Conservation (phyloP, 768 basidiomycete genomes). For the Podaxis mareebaensis region DNA sequence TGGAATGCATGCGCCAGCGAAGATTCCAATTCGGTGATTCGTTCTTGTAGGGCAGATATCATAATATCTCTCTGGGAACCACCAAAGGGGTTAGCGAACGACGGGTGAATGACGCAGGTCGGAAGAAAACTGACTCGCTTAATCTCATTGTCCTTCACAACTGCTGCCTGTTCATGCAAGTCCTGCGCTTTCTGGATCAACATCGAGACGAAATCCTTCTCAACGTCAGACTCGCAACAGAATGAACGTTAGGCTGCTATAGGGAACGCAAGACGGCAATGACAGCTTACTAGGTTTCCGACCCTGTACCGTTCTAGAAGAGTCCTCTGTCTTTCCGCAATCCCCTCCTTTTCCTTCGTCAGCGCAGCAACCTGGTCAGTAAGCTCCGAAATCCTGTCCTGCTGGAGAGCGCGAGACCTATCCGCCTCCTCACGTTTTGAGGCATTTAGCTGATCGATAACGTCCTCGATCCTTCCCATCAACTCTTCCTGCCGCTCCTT, state of each 20-base stretch:
- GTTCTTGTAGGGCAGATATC: conserved; percentile 42
- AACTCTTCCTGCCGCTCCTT: conserved; percentile 15
- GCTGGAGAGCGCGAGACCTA: not conserved
- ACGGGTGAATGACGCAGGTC: conserved; percentile 18
- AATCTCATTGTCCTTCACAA: conserved; percentile 58
- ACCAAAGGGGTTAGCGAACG: conserved; percentile 6
- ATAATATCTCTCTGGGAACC: conserved; percentile 45
- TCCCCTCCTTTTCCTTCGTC: conserved; percentile 25
- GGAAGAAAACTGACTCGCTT: conserved; percentile 37
- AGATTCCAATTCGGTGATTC: conserved; percentile 46
- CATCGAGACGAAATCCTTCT: conserved; percentile 48
- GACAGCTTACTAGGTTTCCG: conserved; percentile 43
- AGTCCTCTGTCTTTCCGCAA: conserved; percentile 26
- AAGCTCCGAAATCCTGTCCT: conserved; percentile 20
- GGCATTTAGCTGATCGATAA: conserved; percentile 6
- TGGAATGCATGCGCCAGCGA: conserved; percentile 46
- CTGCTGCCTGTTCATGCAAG: conserved; percentile 52
- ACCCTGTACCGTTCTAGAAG: conserved; percentile 43
- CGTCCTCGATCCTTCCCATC: conserved; percentile 17
- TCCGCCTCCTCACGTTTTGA: not conserved
- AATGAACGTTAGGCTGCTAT: not conserved
- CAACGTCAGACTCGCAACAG: conserved; percentile 42
- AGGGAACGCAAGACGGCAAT: not conserved
- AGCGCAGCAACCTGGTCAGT: conserved; percentile 21
- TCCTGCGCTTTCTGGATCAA: conserved; percentile 45